These are phyloP conservation scores for Aspergillus luchuensis DNA, from an alignment of 2,329 filamentous ascomycete genomes.

Conservation along the genomic window DNA sequence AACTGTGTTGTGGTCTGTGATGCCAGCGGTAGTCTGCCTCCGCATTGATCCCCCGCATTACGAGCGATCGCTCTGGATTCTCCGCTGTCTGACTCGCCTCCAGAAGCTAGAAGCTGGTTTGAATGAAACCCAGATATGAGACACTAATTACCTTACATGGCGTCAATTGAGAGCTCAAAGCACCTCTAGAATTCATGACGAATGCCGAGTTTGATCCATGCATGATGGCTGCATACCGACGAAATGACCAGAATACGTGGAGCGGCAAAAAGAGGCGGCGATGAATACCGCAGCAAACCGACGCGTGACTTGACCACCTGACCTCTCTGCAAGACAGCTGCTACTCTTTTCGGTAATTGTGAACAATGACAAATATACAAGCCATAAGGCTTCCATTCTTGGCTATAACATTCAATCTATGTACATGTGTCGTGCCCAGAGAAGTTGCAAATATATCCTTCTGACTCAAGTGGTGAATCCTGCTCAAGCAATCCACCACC, in stretches of 20 bases:
- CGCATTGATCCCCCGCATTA: neutral
- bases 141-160: too few species aligned
- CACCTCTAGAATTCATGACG: too few species aligned
- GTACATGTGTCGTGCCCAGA: neutral
- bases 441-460: neutral
- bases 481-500: constrained; percentile 48
- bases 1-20: neutral
- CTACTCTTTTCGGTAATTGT: neutral
- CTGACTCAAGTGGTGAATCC: neutral
- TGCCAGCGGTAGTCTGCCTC: neutral
- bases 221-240: neutral
- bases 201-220: too few species aligned
- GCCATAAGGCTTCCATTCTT: neutral
- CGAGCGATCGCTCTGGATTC: too few species aligned
- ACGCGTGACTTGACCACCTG: neutral
- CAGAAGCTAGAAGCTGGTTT: too few species aligned
- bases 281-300: neutral
- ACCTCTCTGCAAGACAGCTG: neutral
- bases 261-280: neutral
- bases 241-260: neutral
- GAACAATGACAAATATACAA: neutral
- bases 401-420: neutral
- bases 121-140: too few species aligned
- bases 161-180: too few species aligned
- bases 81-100: too few species aligned